Percentiles rank a stretch among this genome's conserved stretches.
Conservation (phyloP, 129 eudicot genomes). For the Chrysanthemum seticuspe region DNA sequence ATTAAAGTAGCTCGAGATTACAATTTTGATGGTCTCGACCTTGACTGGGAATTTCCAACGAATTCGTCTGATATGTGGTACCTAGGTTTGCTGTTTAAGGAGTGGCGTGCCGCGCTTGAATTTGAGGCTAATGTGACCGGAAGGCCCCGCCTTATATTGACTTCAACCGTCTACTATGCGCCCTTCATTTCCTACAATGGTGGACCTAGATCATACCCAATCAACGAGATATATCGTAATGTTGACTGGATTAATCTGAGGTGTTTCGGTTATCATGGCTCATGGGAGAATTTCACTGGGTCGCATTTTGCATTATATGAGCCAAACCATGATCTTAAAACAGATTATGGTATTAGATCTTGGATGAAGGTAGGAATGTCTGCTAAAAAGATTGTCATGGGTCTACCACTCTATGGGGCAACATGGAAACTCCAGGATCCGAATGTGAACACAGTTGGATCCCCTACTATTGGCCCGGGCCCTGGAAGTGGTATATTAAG, state of each 20-base stretch:
- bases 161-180: conserved; percentile 39
- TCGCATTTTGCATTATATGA: conserved; percentile 35
- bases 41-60: conserved; percentile 47
- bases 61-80: conserved; percentile 34
- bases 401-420: conserved; percentile 40
- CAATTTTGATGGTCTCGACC: conserved; percentile 43
- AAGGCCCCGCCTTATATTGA: conserved; percentile 28
- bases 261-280: conserved; percentile 44
- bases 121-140: conserved; percentile 22
- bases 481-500: conserved; percentile 33
- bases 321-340: conserved; percentile 27
- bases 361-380: conserved; percentile 41
- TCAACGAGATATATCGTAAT: conserved; percentile 18
- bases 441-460: conserved; percentile 31
- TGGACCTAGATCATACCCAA: conserved; percentile 33
- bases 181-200: conserved; percentile 16
- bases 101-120: conserved; percentile 44
- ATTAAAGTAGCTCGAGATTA: conserved; percentile 37
- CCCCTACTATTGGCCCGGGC: conserved; percentile 36
- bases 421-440: conserved; percentile 44
- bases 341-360: conserved; percentile 38
- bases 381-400: conserved; percentile 34
- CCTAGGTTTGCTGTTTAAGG: conserved; percentile 35
- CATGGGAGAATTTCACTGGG: conserved; percentile 37
- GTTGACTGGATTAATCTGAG: conserved; percentile 45